phyloP scores from a whole-genome alignment of 1,284 basidiomycete species.

The Microbotryum lychnidis-dioicae region DNA sequence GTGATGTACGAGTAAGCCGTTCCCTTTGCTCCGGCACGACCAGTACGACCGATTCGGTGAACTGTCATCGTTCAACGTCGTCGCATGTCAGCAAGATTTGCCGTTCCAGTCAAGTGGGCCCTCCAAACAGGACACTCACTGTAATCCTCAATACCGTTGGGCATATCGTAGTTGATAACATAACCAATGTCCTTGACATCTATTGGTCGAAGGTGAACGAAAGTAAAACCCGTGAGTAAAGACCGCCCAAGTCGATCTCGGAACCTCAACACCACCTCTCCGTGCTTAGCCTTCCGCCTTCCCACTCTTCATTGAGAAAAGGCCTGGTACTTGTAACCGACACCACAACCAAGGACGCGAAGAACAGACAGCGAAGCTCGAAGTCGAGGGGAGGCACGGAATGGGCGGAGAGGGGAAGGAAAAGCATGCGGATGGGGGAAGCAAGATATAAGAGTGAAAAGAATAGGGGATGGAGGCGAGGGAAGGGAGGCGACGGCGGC shows the following conservation, averaged over 20 bases:
- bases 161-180: constrained; percentile 50
- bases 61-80: constrained; percentile 61
- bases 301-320: neutral
- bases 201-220: constrained; percentile 39
- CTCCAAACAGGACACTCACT: constrained; percentile 10
- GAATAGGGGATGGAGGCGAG: constrained; percentile 31
- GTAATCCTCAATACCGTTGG: constrained; percentile 34
- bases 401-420: neutral
- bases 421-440: neutral
- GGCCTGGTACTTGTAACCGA: neutral
- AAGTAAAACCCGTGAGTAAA: neutral
- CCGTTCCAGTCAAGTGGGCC: neutral
- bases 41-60: constrained; percentile 78
- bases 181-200: constrained; percentile 93
- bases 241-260: neutral
- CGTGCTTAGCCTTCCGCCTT: too few species aligned
- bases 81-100: constrained; percentile 1
- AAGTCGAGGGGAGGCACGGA: neutral
- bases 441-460: too few species aligned
- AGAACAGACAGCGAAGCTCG: neutral
- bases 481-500: constrained; percentile 32
- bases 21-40: constrained; percentile 59
- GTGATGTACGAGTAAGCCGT: constrained; percentile 90
- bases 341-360: neutral
- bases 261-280: neutral